phyloP scores from a whole-genome alignment of 2,329 filamentous ascomycete species.

The Paradendryphiella salina region DNA sequence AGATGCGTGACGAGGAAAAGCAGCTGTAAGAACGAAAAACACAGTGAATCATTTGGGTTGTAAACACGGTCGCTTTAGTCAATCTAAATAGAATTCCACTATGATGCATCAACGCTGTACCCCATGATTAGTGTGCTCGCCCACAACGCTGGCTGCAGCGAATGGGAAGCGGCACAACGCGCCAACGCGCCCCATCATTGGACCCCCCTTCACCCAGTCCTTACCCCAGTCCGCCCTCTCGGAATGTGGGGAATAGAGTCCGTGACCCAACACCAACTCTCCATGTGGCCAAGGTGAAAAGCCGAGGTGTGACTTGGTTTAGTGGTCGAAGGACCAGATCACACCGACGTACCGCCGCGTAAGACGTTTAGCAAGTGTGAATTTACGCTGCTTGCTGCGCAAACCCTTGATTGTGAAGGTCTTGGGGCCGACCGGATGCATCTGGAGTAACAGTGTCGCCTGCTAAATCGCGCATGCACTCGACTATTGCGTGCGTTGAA shows the following conservation, averaged over 20 bases:
- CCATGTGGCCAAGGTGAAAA: background rate
- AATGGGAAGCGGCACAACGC: background rate
- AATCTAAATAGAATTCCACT: constrained; percentile 9
- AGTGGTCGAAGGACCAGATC: background rate
- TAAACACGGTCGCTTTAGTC: background rate
- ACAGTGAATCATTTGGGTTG: background rate
- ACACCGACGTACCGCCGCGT: background rate
- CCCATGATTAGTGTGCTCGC: background rate
- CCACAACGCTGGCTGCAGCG: background rate
- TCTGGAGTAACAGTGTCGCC: background rate
- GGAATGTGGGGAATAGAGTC: background rate
- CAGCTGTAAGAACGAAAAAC: background rate
- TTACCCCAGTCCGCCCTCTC: background rate
- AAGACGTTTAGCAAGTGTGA: too few species aligned
- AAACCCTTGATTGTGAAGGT: background rate
- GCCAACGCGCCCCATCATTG: background rate
- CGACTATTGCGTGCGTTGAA: too few species aligned
- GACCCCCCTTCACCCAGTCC: too few species aligned
- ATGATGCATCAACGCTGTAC: background rate
- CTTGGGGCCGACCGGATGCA: background rate
- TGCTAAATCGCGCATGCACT: too few species aligned
- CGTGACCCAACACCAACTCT: background rate
- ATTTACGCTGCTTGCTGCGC: too few species aligned
- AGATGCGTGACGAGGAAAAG: too few species aligned
- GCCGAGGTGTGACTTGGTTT: background rate